Evolutionary conservation across 768 basidiomycete genomes (phyloP).

Genomic region (Boletales sp.): DNA sequence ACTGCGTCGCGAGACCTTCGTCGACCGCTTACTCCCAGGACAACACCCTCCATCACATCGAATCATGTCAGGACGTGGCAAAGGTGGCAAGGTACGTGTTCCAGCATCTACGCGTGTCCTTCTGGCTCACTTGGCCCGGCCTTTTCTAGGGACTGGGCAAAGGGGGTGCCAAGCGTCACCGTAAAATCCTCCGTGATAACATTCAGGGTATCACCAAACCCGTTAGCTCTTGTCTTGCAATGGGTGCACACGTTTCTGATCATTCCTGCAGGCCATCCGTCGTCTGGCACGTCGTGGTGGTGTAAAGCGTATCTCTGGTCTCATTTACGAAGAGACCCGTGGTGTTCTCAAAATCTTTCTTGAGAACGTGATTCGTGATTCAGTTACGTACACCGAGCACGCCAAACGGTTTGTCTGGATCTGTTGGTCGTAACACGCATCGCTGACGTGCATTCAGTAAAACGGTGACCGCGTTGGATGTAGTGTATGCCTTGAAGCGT

Average conservation of each 20-base stretch:
- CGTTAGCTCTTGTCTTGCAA: conserved; percentile 6
- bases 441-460: conserved; percentile 34
- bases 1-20: too few species aligned
- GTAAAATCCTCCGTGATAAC: conserved; percentile 46
- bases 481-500: conserved; percentile 72
- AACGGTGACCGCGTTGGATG: conserved; percentile 84
- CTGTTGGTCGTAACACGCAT: background rate
- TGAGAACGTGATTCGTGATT: conserved; percentile 79
- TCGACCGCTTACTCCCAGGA: too few species aligned
- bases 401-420: conserved; percentile 54
- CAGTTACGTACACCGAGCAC: conserved; percentile 90
- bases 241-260: conserved; percentile 43
- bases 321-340: conserved; percentile 91
- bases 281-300: conserved; percentile 90
- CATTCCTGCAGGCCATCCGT: conserved; percentile 70
- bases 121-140: background rate
- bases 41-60: too few species aligned
- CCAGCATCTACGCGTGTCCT: background rate
- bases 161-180: conserved; percentile 45
- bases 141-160: conserved; percentile 59
- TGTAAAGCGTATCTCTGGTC: conserved; percentile 87
- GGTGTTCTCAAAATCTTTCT: conserved; percentile 90
- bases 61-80: conserved; percentile 46
- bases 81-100: conserved; percentile 40
- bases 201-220: conserved; percentile 53